Base-by-base conservation (phyloP, 257 asterid species). In the Forsythia suspensa region DNA sequence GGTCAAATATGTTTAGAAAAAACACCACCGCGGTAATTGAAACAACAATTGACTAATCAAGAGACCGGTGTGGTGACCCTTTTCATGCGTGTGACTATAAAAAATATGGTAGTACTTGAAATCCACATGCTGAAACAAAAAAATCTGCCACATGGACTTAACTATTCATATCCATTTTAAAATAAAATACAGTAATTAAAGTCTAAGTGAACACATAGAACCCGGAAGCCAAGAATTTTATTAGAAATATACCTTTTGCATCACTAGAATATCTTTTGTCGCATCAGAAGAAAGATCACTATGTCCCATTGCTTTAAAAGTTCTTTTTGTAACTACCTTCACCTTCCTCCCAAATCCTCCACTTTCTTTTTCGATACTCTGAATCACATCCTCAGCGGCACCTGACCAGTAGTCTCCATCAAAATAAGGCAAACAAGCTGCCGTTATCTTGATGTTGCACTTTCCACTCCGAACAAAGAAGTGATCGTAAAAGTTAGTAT, bases 341-440 rank as follows among this genome's bases (percentile, higher is more conserved):
- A 77, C 70, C 74, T 73, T 85, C 70, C 70, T 79, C 46, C 71
- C 80, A 71, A 86, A 61, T 80, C 83, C 84, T 79, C 76, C 85
- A 68, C 66, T 80, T 75, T 85, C 88, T 42, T 83, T 80, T 43
- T 82, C 87, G 18, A 89, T 80, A 71, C 70, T 79, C 77, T 68
- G 81, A 72, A 82, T 65, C 71, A 80, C 81, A 46, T 85, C 89
- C 73, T 85, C 94, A 75, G 91, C 88, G 39, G 90, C 90, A 75
- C 86, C 80, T 16, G 93, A 87, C 95, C 97, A 93, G 80, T 79
- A 93, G 76, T 77, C 91, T 76, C 97, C 97, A 68, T 89, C 94
- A 70, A 93, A 90, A 78, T 90, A 88, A 74, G 97, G 97, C 72
- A 93, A 85, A 40, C 88, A 89, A 61, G 95, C 91, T 41, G 89